Conservation (phyloP, 805 yeast genomes). For the Sporopachydermia lactativora region DNA sequence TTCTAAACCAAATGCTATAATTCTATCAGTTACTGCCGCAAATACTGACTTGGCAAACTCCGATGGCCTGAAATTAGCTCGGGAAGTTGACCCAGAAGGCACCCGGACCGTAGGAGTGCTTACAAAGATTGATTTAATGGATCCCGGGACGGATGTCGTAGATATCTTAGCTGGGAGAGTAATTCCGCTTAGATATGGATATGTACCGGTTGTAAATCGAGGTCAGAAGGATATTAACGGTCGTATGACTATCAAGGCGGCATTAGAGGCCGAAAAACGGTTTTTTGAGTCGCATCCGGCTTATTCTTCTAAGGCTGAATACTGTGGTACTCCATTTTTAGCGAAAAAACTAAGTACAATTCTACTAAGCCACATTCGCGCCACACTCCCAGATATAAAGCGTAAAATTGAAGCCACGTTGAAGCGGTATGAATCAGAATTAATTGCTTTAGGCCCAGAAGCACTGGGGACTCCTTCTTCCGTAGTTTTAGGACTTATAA, state of each 20-base stretch:
- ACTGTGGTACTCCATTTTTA: constrained; percentile 96
- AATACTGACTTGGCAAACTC: constrained; percentile 95
- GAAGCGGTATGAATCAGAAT: constrained; percentile 72
- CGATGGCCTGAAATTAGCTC: constrained; percentile 89
- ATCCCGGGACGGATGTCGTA: constrained; percentile 91
- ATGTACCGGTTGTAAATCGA: constrained; percentile 92
- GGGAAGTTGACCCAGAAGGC: constrained; percentile 98
- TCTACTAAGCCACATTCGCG: constrained; percentile 78
- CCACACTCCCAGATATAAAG: constrained; percentile 85
- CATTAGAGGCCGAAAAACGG: constrained; percentile 63
- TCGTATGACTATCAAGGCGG: constrained; percentile 77
- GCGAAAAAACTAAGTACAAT: constrained; percentile 86
- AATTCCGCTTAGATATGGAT: constrained; percentile 88
- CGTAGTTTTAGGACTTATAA: constrained; percentile 78
- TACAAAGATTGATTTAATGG: constrained; percentile 95
- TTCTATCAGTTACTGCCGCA: constrained; percentile 89
- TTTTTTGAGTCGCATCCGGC: constrained; percentile 86
- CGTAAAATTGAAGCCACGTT: constrained; percentile 75
- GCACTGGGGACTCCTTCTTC: constrained; percentile 81
- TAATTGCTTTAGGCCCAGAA: constrained; percentile 73
- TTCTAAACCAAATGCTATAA: constrained; percentile 89
- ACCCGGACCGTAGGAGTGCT: constrained; percentile 91
- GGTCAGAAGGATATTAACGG: constrained; percentile 93
- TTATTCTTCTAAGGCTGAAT: constrained; percentile 84
- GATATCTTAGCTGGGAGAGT: constrained; percentile 93